Evolutionary conservation across 768 basidiomycete genomes (phyloP), one percentile per base, ranked within the genome.

Genomic region (Mycena alexandri): DNA sequence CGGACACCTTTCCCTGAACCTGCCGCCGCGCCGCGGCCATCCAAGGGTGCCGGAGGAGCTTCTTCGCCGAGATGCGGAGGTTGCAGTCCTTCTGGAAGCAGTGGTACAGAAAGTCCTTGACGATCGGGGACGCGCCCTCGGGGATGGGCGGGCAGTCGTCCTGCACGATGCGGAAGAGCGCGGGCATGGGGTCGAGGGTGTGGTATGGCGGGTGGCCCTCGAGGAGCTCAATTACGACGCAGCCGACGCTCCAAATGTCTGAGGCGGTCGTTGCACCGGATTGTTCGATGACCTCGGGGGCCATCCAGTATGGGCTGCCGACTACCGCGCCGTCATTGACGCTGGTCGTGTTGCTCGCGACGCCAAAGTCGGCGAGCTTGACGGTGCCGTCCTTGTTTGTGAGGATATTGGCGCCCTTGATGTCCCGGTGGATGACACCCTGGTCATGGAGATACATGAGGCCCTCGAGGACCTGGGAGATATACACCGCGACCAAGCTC

Each of bases 271-370:
- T 96, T 34, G 98, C 97, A 34, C 98, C 98, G 34, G 91, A 92
- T 78, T 99, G 98, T 73, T 99, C 98, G 64, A 99, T 98, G 52
- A 99, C 94, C 79, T 99, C 98, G 2, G 98, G 98, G 11, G 98
- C 96, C 98, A 99, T 99, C 97, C 97, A 99, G 76, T 99, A 99
- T 5, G 97, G 97, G 74, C 94, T 96, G 8, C 97, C 97, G 46
- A 99, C 97, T 2, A 99, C 97, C 13, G 95, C 93, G 73, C 92
- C 93, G 76, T 98, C 94, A 50, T 87, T 87, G 24, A 90, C 90
- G 13, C 88, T 86, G 25, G 90, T 89, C 12, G 93, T 89, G 48
- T 86, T 89, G 60, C 91, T 92, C 13, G 96, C 95, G 21, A 99
- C 98, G 56, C 98, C 98, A 75, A 99, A 99, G 79, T 99, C 98